These are phyloP conservation scores for Stropharia rugosoannulata DNA, from an alignment of 768 basidiomycete species.

Conservation along the genomic window DNA sequence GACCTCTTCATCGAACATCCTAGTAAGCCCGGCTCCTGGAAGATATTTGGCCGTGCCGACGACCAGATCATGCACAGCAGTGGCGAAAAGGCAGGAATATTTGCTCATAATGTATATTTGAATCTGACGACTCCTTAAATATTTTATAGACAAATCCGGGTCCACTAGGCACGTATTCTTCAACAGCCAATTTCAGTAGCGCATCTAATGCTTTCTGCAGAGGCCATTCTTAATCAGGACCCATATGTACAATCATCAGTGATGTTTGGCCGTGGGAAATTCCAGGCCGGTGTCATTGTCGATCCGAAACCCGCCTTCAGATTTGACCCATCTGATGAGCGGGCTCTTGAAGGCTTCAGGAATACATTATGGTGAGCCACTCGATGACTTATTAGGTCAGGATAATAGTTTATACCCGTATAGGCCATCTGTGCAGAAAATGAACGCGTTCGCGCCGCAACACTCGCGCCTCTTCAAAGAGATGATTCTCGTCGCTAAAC, in stretches of 20 bases:
- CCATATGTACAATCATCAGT: slow-evolving; percentile 8
- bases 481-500: slow-evolving; percentile 43
- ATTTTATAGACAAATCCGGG: slow-evolving; percentile 7
- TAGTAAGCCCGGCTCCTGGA: slow-evolving; percentile 8
- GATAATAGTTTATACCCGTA: no score
- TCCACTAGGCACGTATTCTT: not conserved
- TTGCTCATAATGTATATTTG: not conserved
- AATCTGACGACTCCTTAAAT: not conserved
- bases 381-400: not conserved
- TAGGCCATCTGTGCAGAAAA: slow-evolving; percentile 39
- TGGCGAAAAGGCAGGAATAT: slow-evolving; percentile 6
- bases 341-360: slow-evolving; percentile 18
- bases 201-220: not conserved
- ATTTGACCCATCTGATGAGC: slow-evolving; percentile 23
- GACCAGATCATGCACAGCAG: slow-evolving; percentile 13
- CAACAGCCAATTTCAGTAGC: no score
- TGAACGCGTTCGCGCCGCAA: slow-evolving; percentile 40
- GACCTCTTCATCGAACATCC: slow-evolving; percentile 8
- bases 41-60: slow-evolving; percentile 7
- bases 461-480: slow-evolving; percentile 48
- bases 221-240: slow-evolving; percentile 13
- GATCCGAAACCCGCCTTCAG: slow-evolving; percentile 9
- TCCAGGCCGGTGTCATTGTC: slow-evolving; percentile 10
- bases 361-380: slow-evolving; percentile 22
- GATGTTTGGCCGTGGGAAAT: slow-evolving; percentile 13